Base-by-base conservation (phyloP, 2,329 filamentous ascomycete species). In the Emmonsia crescens region DNA sequence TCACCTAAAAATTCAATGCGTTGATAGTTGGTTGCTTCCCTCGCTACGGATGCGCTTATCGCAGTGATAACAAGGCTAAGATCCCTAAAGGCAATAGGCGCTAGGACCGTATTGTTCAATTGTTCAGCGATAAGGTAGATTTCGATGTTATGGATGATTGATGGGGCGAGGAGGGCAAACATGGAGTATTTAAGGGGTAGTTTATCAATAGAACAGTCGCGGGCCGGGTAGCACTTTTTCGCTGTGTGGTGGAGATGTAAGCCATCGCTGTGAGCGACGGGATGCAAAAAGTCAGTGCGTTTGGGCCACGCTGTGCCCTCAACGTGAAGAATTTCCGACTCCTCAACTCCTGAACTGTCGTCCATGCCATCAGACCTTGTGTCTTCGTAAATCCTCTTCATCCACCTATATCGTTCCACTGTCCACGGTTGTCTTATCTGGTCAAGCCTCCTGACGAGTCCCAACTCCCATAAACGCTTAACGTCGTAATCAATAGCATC, bases 1-100 rank as follows among this genome's bases (percentile, higher is more conserved):
- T 97, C 93, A 0, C 94, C 94, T 0, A 96, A 76, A 66, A 95
- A 95, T 71, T 97, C 94, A 0, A 96, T 77, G 2, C 88, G 80
- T 68, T 97, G 88, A 70, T 96, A 96, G 65, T 96, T 82, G 0
- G 79, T 80, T 1, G 76, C 72, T 56, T 86, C 84, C 2, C 73
- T 70, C 0, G 89, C 85, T 1, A 79, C 79, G 0, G 86, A 83
- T 0, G 89, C 79, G 58, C 83, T 89, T 57, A 95, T 86, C 0
- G 92, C 91, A 10, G 84, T 85, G 1, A 85, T 71, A 0, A 95
- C 70, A 40, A 88, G 75, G 0, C 76, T 73, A 2, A 83, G 65
- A 64, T 88, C 73, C 0, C 72, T 72, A 42, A 93, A 81, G 0
- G 71, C 69, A 0, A 91, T 73, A 1, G 76, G 71, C 16, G 72